phyloP scores from a whole-genome alignment of 1,284 basidiomycete genomes.

The Rhodofomes roseus region DNA sequence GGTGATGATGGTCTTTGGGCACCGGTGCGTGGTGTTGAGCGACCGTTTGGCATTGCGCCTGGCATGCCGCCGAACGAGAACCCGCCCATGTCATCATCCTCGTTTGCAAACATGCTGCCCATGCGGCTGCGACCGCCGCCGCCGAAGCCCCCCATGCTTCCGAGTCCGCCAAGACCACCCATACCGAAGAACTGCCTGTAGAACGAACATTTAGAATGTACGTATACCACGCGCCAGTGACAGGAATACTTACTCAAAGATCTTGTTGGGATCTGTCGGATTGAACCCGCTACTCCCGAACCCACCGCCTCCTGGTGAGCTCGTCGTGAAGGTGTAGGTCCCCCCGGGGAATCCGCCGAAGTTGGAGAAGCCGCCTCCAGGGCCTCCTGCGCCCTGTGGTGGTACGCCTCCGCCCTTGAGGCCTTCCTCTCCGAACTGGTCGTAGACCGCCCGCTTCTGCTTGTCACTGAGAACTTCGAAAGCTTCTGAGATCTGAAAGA shows the following conservation, averaged over 20 bases:
- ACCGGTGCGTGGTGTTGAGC: conserved; percentile 17
- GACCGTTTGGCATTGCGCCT: conserved; percentile 46
- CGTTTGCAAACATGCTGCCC: conserved; percentile 39
- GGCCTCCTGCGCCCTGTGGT: conserved; percentile 44
- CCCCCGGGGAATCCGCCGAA: conserved; percentile 33
- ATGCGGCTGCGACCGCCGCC: conserved; percentile 28
- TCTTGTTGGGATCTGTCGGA: conserved; percentile 83
- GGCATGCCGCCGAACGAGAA: conserved; percentile 40
- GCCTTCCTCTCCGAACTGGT: conserved; percentile 96
- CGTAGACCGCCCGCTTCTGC: conserved; percentile 91
- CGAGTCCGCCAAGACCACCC: conserved; percentile 40
- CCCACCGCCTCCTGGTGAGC: conserved; percentile 37
- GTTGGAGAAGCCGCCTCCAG: conserved; percentile 44
- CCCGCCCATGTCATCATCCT: conserved; percentile 47
- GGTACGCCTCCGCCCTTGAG: conserved; percentile 67
- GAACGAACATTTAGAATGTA: conserved; percentile 7
- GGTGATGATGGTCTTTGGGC: conserved; percentile 23
- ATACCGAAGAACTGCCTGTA: conserved; percentile 65
- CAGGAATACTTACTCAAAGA: conserved; percentile 93
- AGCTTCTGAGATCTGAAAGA: conserved; percentile 83
- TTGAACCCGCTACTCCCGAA: conserved; percentile 51
- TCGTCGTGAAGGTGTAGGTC: conserved; percentile 61
- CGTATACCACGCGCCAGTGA: too few species aligned
- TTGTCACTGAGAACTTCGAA: conserved; percentile 95
- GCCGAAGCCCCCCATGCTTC: conserved; percentile 36